phyloP scores from a whole-genome alignment of 2,329 filamentous ascomycete species.

The Lachnellula subtilissima region DNA sequence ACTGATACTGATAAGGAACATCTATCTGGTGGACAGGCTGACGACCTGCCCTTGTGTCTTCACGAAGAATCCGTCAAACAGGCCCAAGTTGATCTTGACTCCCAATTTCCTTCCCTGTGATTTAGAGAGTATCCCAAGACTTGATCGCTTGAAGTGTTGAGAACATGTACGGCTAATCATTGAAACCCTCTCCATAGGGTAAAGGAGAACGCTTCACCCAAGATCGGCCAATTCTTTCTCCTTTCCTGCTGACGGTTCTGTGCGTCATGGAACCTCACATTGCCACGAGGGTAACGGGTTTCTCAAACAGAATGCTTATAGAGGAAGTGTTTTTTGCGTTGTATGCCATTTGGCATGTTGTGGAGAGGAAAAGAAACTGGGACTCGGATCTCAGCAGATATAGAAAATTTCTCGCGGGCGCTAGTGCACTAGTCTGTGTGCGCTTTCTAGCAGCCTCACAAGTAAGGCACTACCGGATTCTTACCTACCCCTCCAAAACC shows the following conservation, averaged over 20 bases:
- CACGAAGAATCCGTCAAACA: background rate
- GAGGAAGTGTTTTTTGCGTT: slow-evolving; percentile 25
- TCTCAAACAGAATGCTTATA: slow-evolving; percentile 30
- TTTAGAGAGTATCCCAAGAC: background rate
- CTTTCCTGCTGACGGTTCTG: slow-evolving; percentile 30
- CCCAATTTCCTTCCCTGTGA: background rate
- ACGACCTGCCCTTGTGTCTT: too few relatives aligned
- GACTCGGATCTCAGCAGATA: background rate
- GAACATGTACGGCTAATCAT: slow-evolving; percentile 30
- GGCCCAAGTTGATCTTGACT: background rate
- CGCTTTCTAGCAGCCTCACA: background rate
- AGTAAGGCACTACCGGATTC: too few relatives aligned
- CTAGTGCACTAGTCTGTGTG: background rate
- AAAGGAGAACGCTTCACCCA: slow-evolving; percentile 30
- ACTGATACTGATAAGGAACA: too few relatives aligned
- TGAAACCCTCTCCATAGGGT: slow-evolving; percentile 27
- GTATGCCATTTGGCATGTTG: slow-evolving; percentile 8
- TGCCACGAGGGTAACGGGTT: slow-evolving; percentile 25
- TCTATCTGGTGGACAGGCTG: too few relatives aligned
- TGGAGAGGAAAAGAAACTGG: slow-evolving; percentile 8
- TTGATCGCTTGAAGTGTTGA: background rate
- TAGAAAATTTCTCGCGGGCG: slow-evolving; percentile 7
- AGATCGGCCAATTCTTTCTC: slow-evolving; percentile 28
- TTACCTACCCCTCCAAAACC: slow-evolving; percentile 1
- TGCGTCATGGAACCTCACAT: slow-evolving; percentile 31